Evolutionary conservation across 2,329 filamentous ascomycete species (phyloP).

Genomic region (Monascus ruber): DNA sequence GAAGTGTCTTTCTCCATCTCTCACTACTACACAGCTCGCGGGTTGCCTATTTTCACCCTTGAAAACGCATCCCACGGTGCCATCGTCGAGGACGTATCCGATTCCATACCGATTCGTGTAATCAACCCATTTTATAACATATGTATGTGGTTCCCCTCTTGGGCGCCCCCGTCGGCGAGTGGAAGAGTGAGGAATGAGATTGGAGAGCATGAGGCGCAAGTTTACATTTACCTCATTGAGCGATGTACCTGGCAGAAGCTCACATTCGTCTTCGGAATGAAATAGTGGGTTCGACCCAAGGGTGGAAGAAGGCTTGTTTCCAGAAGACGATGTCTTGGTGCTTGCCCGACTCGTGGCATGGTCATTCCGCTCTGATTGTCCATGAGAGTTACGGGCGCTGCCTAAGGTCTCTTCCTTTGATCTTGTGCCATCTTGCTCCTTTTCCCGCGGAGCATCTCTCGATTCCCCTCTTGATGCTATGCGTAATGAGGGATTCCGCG

Average conservation of each 20-base stretch:
- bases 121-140: constrained; percentile 43
- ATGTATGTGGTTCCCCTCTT: constrained; percentile 27
- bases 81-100: constrained; percentile 40
- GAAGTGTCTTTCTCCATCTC: constrained; percentile 36
- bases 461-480: neutral
- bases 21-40: constrained; percentile 35
- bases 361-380: constrained; percentile 6
- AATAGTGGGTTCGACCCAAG: constrained; percentile 27
- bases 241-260: constrained; percentile 28
- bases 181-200: constrained; percentile 21
- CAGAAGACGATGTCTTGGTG: constrained; percentile 15
- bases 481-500: neutral
- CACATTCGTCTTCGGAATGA: constrained; percentile 25
- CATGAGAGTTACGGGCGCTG: constrained; percentile 2
- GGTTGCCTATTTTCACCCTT: constrained; percentile 35
- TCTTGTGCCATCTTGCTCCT: constrained; percentile 4
- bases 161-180: constrained; percentile 18
- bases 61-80: constrained; percentile 40
- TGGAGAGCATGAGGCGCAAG: constrained; percentile 27
- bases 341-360: constrained; percentile 13
- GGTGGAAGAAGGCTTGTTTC: constrained; percentile 21
- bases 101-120: constrained; percentile 43
- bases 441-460: neutral
- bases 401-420: constrained; percentile 5
- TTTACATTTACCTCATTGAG: constrained; percentile 28